A percentile compares a stretch with the other conserved stretches of the same genome.
These are phyloP conservation scores for Sechiopsis laciniata DNA, from an alignment of 306 rosid species.

Conservation along the genomic window DNA sequence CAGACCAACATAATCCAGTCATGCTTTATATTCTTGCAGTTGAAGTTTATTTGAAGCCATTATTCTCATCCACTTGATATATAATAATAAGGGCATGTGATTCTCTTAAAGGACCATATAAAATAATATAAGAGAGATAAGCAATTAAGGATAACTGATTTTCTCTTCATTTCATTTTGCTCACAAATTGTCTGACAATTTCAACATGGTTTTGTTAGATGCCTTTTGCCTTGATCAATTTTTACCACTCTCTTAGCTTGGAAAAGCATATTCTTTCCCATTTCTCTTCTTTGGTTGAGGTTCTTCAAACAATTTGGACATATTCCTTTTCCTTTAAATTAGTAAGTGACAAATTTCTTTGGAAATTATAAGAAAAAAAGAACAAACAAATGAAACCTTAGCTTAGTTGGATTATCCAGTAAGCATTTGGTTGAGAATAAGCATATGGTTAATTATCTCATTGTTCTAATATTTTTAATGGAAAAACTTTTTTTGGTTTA, in stretches of 20 bases:
- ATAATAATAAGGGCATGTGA: constrained; percentile 18
- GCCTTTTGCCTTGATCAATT: constrained; percentile 2
- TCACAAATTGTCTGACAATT: constrained; percentile 16
- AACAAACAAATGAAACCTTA: neutral
- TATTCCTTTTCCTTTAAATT: neutral
- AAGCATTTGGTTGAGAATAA: too few species aligned
- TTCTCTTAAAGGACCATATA: constrained; percentile 5
- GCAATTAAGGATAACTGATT: neutral
- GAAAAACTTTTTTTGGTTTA: neutral
- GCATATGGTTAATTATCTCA: neutral
- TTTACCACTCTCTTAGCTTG: neutral
- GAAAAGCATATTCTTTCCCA: neutral
- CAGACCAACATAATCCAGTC: neutral
- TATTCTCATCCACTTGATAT: constrained; percentile 16
- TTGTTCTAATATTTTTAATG: neutral
- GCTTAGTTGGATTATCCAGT: neutral
- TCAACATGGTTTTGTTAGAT: constrained; percentile 1
- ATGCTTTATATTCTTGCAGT: neutral
- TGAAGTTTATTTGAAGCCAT: neutral
- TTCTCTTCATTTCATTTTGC: neutral
- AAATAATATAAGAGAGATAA: neutral
- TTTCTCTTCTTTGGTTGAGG: neutral
- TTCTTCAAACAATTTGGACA: constrained; percentile 10
- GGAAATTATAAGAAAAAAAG: neutral
- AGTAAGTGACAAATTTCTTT: neutral